These are phyloP conservation scores for Craspedostauros australis DNA, from an alignment of 108 stramenopile species.

Conservation along the genomic window DNA sequence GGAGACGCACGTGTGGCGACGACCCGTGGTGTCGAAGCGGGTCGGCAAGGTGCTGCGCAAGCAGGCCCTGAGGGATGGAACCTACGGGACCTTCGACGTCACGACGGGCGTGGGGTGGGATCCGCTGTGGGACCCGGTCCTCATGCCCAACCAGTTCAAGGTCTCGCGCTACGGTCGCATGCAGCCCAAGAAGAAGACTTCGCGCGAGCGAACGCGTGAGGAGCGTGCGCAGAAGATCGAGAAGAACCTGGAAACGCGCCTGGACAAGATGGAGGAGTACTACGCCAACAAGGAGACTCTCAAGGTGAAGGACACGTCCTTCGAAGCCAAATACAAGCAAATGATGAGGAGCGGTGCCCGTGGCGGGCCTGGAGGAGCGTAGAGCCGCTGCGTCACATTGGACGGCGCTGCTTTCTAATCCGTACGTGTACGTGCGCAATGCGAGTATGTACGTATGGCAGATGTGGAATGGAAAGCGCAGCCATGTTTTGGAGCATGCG, in stretches of 20 bases:
- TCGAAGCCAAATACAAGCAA: constrained; percentile 27
- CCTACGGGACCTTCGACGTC: constrained; percentile 63
- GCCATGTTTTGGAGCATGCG: neutral
- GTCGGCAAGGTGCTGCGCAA: constrained; percentile 72
- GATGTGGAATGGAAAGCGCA: neutral
- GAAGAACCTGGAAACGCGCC: constrained; percentile 25
- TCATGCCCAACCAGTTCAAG: constrained; percentile 20
- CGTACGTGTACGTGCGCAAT: neutral
- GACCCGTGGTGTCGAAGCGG: constrained; percentile 47
- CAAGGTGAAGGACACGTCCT: constrained; percentile 36
- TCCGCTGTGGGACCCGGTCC: constrained; percentile 60
- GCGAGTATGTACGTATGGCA: neutral
- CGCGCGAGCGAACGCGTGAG: constrained; percentile 60
- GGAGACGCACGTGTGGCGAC: constrained; percentile 41
- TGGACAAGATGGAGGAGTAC: constrained; percentile 67
- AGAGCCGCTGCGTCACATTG: too few species aligned
- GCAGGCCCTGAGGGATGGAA: constrained; percentile 48
- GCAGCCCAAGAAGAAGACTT: constrained; percentile 55
- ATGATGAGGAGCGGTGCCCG: constrained; percentile 12
- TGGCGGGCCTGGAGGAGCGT: too few species aligned
- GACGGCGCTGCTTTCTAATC: too few species aligned
- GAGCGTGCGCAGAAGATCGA: constrained; percentile 70
- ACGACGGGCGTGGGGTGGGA: constrained; percentile 70
- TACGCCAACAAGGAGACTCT: constrained; percentile 37
- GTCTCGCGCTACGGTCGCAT: constrained; percentile 24